Percentiles rank a stretch among this genome's conserved stretches.
These are phyloP conservation scores for Quercus engelmannii DNA, from an alignment of 306 rosid species.

Conservation along the genomic window DNA sequence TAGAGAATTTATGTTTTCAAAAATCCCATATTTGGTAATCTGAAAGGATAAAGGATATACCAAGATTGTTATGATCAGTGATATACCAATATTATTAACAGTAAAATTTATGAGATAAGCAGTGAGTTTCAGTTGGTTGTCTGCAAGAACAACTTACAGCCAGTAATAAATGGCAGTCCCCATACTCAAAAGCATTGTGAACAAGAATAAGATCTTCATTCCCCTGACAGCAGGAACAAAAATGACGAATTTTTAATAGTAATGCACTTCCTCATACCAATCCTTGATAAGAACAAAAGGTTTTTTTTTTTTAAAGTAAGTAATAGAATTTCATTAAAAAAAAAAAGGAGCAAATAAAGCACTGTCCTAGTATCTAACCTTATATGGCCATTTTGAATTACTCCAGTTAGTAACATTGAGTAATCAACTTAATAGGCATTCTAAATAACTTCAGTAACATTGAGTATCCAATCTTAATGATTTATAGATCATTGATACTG, in stretches of 20 bases:
- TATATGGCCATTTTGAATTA: too few relatives aligned
- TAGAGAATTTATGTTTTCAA: slow-evolving; percentile 77
- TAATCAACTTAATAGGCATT: not conserved
- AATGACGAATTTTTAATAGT: not conserved
- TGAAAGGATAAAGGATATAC: slow-evolving; percentile 29
- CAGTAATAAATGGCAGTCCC: slow-evolving; percentile 76
- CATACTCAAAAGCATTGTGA: slow-evolving; percentile 85
- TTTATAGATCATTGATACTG: not conserved
- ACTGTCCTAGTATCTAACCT: too few relatives aligned
- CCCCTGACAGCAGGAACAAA: slow-evolving; percentile 41
- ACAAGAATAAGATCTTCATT: slow-evolving; percentile 72
- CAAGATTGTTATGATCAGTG: not conserved
- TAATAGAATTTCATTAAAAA: too few relatives aligned
- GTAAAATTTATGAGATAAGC: not conserved
- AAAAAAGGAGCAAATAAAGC: too few relatives aligned
- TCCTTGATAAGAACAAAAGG: too few relatives aligned
- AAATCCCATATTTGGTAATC: slow-evolving; percentile 90
- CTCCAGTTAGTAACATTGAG: not conserved
- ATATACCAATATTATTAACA: not conserved
- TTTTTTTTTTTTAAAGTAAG: too few relatives aligned
- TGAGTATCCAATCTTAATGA: not conserved
- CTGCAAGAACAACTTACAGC: slow-evolving; percentile 58
- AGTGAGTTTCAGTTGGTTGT: not conserved
- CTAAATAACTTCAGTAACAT: not conserved
- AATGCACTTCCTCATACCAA: not conserved